phyloP scores from a whole-genome alignment of 805 yeast genomes.

The Teunomyces tritomae region DNA sequence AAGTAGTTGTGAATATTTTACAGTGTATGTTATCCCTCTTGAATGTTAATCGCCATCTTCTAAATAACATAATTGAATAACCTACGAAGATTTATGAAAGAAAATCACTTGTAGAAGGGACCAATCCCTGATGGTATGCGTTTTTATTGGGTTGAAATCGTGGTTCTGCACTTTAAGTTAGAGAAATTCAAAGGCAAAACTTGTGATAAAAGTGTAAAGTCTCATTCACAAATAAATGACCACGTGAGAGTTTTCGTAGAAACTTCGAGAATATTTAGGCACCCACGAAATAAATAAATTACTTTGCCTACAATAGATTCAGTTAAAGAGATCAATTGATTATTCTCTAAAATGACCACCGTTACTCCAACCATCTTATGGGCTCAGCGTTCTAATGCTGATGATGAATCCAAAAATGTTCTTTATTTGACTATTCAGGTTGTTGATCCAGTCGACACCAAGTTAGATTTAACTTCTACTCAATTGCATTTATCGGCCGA shows the following conservation, averaged over 20 bases:
- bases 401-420: constrained; percentile 70
- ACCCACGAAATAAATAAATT: background rate
- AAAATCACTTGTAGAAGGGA: too few species aligned
- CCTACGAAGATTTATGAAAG: too few species aligned
- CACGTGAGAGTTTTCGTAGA: constrained; percentile 1
- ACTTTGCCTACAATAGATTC: background rate
- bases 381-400: constrained; percentile 94
- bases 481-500: constrained; percentile 51
- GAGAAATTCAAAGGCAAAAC: too few species aligned
- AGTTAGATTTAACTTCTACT: constrained; percentile 58
- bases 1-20: too few species aligned
- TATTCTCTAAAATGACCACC: constrained; percentile 15
- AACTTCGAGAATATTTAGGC: background rate
- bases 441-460: constrained; percentile 63
- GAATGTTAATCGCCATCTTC: too few species aligned
- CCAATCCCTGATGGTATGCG: too few species aligned
- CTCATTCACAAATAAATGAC: too few species aligned
- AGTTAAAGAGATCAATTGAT: background rate
- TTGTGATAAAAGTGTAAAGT: too few species aligned
- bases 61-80: too few species aligned
- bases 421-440: constrained; percentile 72
- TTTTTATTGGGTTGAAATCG: too few species aligned
- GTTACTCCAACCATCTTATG: constrained; percentile 63
- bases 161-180: too few species aligned
- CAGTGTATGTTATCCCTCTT: too few species aligned